Percentiles rank a stretch among this genome's conserved stretches.
These are phyloP conservation scores for Hydnomerulius pinastri DNA, from an alignment of 768 basidiomycete species.

Conservation along the genomic window DNA sequence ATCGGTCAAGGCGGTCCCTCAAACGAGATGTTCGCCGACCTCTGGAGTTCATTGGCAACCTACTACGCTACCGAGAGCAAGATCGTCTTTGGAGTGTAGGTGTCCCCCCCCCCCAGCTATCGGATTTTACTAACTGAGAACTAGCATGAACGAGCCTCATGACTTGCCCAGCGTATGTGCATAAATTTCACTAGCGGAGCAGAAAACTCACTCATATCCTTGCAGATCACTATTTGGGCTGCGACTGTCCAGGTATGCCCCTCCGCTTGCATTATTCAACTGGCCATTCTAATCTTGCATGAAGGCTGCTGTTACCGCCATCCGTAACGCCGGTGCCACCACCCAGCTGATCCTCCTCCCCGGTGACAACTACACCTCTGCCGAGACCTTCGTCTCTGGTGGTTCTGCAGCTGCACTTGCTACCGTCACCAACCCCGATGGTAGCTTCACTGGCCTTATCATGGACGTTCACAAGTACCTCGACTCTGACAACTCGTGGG, in stretches of 20 bases:
- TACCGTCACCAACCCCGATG: slow-evolving; percentile 9
- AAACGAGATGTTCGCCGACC: slow-evolving; percentile 11
- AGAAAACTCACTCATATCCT: background rate
- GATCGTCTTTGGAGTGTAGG: slow-evolving; percentile 13
- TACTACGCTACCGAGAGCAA: slow-evolving; percentile 1
- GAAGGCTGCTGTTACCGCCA: slow-evolving; percentile 17
- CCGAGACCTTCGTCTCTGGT: slow-evolving; percentile 5
- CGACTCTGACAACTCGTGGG: slow-evolving; percentile 15
- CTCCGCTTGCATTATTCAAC: no score
- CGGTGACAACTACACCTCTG: slow-evolving; percentile 8
- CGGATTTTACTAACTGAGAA: background rate
- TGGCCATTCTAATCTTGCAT: background rate
- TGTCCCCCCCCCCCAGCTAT: background rate
- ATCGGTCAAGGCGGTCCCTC: slow-evolving; percentile 17
- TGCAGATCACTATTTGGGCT: slow-evolving; percentile 10
- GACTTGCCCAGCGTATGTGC: slow-evolving; percentile 12
- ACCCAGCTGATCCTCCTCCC: slow-evolving; percentile 14
- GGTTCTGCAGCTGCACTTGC: slow-evolving; percentile 11
- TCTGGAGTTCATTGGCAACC: slow-evolving; percentile 10
- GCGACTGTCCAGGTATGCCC: slow-evolving; percentile 8
- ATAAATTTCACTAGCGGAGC: background rate
- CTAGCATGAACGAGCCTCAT: slow-evolving; percentile 20
- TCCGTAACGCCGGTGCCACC: slow-evolving; percentile 10
- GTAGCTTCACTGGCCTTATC: slow-evolving; percentile 6
- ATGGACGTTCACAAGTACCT: slow-evolving; percentile 17